phyloP scores from a whole-genome alignment of 768 basidiomycete genomes.

The Fomitopsis pulvina region DNA sequence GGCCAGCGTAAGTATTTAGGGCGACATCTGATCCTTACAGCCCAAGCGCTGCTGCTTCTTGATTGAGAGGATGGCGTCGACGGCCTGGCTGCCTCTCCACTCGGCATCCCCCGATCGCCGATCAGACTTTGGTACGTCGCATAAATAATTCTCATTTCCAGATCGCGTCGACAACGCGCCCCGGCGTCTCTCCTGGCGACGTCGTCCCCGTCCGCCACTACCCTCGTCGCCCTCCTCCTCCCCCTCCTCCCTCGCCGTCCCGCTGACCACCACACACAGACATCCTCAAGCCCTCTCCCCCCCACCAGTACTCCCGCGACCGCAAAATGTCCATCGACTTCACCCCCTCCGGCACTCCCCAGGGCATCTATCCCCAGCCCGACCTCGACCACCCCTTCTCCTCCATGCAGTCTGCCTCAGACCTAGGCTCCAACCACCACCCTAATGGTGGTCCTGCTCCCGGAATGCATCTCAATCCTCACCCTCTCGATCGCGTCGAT shows the following conservation, averaged over 20 bases:
- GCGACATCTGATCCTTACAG: neutral
- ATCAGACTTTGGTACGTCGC: slow-evolving; percentile 42
- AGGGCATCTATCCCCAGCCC: slow-evolving; percentile 42
- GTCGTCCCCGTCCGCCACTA: slow-evolving; percentile 7
- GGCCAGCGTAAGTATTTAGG: too few relatives aligned
- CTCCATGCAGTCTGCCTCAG: slow-evolving; percentile 38
- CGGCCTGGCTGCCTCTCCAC: slow-evolving; percentile 29
- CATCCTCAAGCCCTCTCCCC: slow-evolving; percentile 36
- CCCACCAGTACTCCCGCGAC: slow-evolving; percentile 24
- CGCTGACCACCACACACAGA: slow-evolving; percentile 20
- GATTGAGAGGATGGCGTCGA: slow-evolving; percentile 30
- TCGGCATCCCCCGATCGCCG: slow-evolving; percentile 52
- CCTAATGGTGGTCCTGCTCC: slow-evolving; percentile 23
- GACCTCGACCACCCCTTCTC: slow-evolving; percentile 55
- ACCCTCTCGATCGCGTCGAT: slow-evolving; percentile 46
- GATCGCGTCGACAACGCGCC: slow-evolving; percentile 21
- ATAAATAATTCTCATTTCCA: slow-evolving; percentile 6
- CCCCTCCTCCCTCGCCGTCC: slow-evolving; percentile 7
- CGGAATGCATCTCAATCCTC: slow-evolving; percentile 29
- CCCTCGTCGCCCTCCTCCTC: slow-evolving; percentile 2
- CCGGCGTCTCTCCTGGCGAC: slow-evolving; percentile 6
- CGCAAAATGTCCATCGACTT: slow-evolving; percentile 55
- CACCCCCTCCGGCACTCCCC: slow-evolving; percentile 30
- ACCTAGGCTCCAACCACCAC: slow-evolving; percentile 25
- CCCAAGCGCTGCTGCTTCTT: neutral